phyloP scores from a whole-genome alignment of 805 yeast genomes.

The Dipodascus geniculatus region DNA sequence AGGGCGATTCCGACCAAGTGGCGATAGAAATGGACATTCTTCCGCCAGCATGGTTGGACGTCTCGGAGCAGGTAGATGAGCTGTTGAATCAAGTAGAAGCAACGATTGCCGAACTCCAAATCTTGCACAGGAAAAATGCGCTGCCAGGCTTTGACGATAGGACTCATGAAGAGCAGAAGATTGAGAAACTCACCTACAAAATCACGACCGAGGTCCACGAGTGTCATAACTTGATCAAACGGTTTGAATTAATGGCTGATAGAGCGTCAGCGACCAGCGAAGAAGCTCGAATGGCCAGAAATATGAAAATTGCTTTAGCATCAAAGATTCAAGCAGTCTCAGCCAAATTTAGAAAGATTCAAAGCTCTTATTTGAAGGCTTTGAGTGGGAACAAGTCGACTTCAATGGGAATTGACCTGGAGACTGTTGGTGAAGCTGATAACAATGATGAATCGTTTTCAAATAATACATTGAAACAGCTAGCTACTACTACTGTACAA shows the following conservation, averaged over 20 bases:
- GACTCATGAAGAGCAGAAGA: constrained; percentile 58
- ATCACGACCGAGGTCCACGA: constrained; percentile 68
- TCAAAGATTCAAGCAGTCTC: constrained; percentile 69
- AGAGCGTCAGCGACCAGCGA: constrained; percentile 29
- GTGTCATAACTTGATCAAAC: constrained; percentile 66
- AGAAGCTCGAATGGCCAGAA: constrained; percentile 59
- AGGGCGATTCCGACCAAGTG: constrained; percentile 18
- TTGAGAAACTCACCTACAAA: constrained; percentile 64
- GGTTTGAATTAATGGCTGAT: constrained; percentile 36
- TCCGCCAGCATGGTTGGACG: constrained; percentile 71
- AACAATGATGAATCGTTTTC: constrained; percentile 28
- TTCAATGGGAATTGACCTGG: constrained; percentile 16
- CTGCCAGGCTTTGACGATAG: constrained; percentile 85
- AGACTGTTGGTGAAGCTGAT: neutral
- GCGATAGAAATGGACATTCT: constrained; percentile 50
- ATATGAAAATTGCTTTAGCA: constrained; percentile 78
- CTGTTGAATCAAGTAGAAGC: constrained; percentile 40
- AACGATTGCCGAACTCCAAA: constrained; percentile 49
- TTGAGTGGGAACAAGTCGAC: constrained; percentile 63
- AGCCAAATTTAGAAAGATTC: constrained; percentile 71
- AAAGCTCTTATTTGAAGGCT: constrained; percentile 77
- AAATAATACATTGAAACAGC: constrained; percentile 25
- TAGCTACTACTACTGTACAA: constrained; percentile 4
- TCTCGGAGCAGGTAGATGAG: constrained; percentile 60
- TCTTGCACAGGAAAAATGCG: constrained; percentile 66